Evolutionary conservation across 1,284 basidiomycete species (phyloP), one percentile per base, ranked within the genome.

Genomic region (Tylopilus sp.): DNA sequence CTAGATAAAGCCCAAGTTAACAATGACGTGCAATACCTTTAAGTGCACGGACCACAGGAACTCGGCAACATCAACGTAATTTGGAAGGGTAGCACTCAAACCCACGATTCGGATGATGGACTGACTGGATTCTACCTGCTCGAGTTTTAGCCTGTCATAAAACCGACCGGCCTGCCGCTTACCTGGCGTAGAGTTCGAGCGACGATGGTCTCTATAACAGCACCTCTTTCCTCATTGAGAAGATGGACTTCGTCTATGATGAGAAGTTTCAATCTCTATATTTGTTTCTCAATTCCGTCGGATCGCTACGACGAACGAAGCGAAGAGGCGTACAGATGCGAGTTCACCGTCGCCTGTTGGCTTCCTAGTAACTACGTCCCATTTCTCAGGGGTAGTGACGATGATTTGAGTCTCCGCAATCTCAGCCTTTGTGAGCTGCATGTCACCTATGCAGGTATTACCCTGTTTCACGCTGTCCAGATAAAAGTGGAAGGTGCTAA

Each of bases 191-290:
- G 72, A 1, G 97, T 99, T 54, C 97, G 79, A 2, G 97, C 97
- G 5, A 99, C 95, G 59, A 99, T 99, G 0, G 95, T 93, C 70
- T 99, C 97, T 54, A 99, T 97, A 41, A 99, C 97, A 6, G 97
- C 93, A 36, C 97, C 97, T 61, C 97, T 89, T 56, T 98, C 94
- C 73, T 99, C 97, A 61, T 98, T 97, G 37, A 99, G 78, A 25
- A 99, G 73, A 72, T 99, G 97, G 0, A 99, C 92, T 68, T 99
- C 97, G 60, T 99, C 97, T 55, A 99, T 97, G 62, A 99, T 98
- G 34, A 99, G 77, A 15, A 99, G 76, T 63, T 94, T 94, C 55
- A 99, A 81, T 73, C 85, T 89, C 92, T 96, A 57, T 13, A 42
- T 43, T 41, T 18, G 31, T 55, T 44, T 33, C 39, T 56, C 39